Base-by-base conservation (phyloP, 2,329 filamentous ascomycete genomes). In the Epichloe baconii region DNA sequence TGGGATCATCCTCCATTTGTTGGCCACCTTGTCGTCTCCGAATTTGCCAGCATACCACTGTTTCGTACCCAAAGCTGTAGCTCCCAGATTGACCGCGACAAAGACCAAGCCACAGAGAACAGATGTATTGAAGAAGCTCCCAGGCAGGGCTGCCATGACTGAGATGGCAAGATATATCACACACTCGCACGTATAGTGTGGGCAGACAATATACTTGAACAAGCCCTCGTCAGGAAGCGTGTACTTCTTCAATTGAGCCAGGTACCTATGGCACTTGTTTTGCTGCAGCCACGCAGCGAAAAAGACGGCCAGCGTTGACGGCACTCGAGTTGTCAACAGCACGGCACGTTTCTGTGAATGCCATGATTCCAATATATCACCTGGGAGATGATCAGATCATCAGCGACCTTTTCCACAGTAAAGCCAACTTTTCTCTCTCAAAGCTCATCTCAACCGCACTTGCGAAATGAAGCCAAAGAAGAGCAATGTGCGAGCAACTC, bases 161-260 rank as follows among this genome's bases (percentile, higher is more conserved):
- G 88, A 78, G 56, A 98, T 69, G n/a, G 84, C 77, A 19, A 89
- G 63, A 64, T 98, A 97, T 53, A 96, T 80, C 41, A 85, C 64
- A 62, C 87, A 90, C 69, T 97, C 93, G 61, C 85, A 88, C 3
- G 86, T 86, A 67, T 97, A 98, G 68, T 98, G 93, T 17, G 93
- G 89, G 59, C 86, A 94, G 40, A 96, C 69, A 21, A 94, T 67
- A 52, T 75, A 72, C 44, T 73, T 72, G 66, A 97, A 98, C 52
- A 85, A 69, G 3, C 83, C 82, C 53, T 85, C 76, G 2, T 76
- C 71, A 0, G 91, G 91, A 23, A 97, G 74, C 11, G 85, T 86
- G 67, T 98, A 97, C 62, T 89, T 91, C 63, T 80, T 79, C 53
- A 93, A 69, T 40, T 77, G 76, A 42, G 82, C 80, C 19, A 93